Conservation (phyloP, 1,139 yeast genomes). For the Zygosaccharomyces sapae region DNA sequence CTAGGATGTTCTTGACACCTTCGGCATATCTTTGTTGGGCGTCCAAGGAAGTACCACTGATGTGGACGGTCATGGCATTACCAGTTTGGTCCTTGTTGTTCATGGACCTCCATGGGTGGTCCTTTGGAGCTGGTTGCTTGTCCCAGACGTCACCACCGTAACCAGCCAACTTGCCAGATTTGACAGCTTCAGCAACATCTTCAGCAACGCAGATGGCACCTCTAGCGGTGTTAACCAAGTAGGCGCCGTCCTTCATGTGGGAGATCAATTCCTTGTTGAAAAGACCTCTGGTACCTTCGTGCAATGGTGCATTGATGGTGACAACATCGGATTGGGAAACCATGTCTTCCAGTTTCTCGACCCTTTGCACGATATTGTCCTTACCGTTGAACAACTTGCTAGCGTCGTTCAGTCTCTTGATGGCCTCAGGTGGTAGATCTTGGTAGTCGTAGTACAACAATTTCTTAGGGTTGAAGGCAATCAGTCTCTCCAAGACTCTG, state of each 20-base stretch:
- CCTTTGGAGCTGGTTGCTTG: not conserved
- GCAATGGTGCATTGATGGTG: conserved; percentile 1
- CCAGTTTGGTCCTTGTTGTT: conserved; percentile 1
- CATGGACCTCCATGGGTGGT: conserved; percentile 1
- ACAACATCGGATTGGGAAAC: not conserved
- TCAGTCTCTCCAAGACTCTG: not conserved
- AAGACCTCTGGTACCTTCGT: not conserved
- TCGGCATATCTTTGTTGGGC: not conserved
- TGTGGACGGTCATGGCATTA: conserved; percentile 1
- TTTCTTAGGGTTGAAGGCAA: conserved; percentile 1
- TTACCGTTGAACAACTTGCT: not conserved
- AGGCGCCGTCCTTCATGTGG: not conserved
- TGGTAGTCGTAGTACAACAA: conserved; percentile 1
- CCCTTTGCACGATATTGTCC: not conserved
- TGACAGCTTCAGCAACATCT: not conserved
- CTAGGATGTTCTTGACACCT: not conserved
- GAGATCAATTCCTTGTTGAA: conserved; percentile 1
- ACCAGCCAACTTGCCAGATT: not conserved
- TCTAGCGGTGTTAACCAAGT: not conserved
- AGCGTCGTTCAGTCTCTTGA: not conserved
- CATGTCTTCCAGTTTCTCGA: not conserved
- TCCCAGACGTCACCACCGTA: conserved; percentile 2
- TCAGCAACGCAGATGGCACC: not conserved
- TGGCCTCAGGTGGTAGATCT: not conserved
- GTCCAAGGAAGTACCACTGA: conserved; percentile 1